Evolutionary conservation across 306 rosid genomes (phyloP).

Genomic region (Cucumis hystrix): DNA sequence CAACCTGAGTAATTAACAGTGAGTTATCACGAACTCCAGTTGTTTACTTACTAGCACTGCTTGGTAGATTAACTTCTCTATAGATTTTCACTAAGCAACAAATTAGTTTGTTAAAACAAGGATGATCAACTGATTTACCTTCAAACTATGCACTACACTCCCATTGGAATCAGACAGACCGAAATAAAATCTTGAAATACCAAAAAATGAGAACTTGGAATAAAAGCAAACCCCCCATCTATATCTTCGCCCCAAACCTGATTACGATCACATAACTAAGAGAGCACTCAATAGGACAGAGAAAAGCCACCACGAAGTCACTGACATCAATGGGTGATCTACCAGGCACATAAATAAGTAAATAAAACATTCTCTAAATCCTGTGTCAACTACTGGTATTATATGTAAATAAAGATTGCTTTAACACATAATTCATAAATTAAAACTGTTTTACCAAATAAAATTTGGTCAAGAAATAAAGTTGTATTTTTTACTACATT

Average conservation of each 20-base stretch:
- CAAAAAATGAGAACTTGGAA: not conserved
- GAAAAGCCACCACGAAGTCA: not conserved
- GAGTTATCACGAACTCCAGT: not conserved
- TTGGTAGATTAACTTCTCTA: not conserved
- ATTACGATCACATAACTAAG: not conserved
- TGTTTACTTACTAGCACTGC: not conserved
- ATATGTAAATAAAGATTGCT: not conserved
- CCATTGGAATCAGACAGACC: not conserved
- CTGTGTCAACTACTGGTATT: not conserved
- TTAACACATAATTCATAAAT: not conserved
- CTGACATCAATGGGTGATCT: not conserved
- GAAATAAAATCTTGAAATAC: not conserved
- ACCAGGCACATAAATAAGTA: not conserved
- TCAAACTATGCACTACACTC: not conserved
- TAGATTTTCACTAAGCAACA: not conserved
- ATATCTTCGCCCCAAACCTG: not conserved
- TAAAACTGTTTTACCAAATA: not conserved
- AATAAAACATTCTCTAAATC: not conserved
- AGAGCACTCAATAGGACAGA: not conserved
- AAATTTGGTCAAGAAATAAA: not conserved
- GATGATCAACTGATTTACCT: not conserved
- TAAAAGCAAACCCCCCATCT: not conserved
- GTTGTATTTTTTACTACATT: not conserved
- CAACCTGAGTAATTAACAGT: too few species aligned
- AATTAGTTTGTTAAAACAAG: not conserved